phyloP scores from a whole-genome alignment of 352 stramenopile species.

The Globisporangium irregulare region DNA sequence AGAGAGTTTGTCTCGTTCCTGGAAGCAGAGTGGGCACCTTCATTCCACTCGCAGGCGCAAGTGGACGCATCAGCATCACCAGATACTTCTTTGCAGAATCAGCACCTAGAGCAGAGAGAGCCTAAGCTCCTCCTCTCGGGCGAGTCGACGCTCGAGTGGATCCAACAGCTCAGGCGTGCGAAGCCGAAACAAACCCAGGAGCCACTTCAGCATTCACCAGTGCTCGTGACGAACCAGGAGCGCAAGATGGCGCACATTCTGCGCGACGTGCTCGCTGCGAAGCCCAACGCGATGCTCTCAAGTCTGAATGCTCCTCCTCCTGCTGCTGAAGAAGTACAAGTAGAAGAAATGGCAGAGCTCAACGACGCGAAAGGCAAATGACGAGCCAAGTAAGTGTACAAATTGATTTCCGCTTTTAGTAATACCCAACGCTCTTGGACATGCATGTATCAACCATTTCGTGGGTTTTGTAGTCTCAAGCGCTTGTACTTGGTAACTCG shows the following conservation, averaged over 20 bases:
- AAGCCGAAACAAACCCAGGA: neutral
- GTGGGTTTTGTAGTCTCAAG: neutral
- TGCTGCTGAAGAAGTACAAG: neutral
- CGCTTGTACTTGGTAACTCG: neutral
- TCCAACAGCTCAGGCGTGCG: constrained; percentile 17
- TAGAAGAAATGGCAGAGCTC: neutral
- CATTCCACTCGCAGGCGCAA: neutral
- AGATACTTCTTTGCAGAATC: neutral
- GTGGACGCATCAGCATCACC: neutral
- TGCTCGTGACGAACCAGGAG: constrained; percentile 23
- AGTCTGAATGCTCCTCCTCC: neutral
- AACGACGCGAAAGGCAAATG: no score
- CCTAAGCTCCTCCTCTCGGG: constrained; percentile 15
- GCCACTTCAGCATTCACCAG: neutral
- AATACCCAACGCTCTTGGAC: neutral
- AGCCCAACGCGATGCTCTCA: constrained; percentile 32
- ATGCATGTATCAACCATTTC: neutral
- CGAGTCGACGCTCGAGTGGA: constrained; percentile 19
- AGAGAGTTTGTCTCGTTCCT: constrained; percentile 26
- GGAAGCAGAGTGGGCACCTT: constrained; percentile 18
- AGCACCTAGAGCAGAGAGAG: neutral
- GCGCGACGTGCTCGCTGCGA: constrained; percentile 40
- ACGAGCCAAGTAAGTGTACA: neutral
- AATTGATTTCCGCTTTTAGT: neutral
- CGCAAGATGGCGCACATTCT: constrained; percentile 36